Evolutionary conservation across 768 basidiomycete genomes (phyloP), one percentile per base, ranked within the genome.

Genomic region (Leccinum longicurvipes): DNA sequence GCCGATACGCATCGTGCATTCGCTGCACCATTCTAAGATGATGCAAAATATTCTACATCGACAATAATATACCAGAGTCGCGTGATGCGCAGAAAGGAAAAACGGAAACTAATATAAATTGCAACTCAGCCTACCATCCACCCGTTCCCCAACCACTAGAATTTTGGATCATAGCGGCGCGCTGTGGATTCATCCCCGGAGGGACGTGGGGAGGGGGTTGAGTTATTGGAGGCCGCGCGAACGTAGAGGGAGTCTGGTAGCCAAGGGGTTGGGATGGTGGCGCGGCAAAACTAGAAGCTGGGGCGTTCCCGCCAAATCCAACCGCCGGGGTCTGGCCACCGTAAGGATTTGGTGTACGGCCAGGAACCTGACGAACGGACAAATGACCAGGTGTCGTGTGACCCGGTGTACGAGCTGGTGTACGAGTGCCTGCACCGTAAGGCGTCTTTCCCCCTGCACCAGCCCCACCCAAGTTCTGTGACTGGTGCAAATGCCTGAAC

Each of bases 311-410:
- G 53, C 69, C 68, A 25, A 71, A 64, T 29, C 66, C 69, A 34
- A 61, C 63, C 47, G 63, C 73, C 15, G 67, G 74, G n/a, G 74
- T 71, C 58, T 72, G 67, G 24, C 74, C 74, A 23, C 78, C 81
- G 61, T 92, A 92, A 2, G 91, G 88, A 63, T 92, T 93, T 10
- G 91, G 91, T 44, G 91, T 93, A 47, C 87, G 81, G 17, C 79
- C 82, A 32, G 79, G 69, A 28, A 71, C 64, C 61, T 89, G 87
- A 52, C 89, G 88, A 45, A 87, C 78, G 19, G 91, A 93, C 72
- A 84, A 77, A 64, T 83, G 87, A 1, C 90, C 89, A n/a, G 91
- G 89, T 9, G 89, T 91, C n/a, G 79, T 76, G 57, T 80, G 80
- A n/a, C 83, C 89, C 12, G 83, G 80, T 14, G 85, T 85, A 31